Evolutionary conservation across 805 yeast genomes (phyloP), one percentile per base, ranked within the genome.

Genomic region (Metschnikowia bowlesiae): DNA sequence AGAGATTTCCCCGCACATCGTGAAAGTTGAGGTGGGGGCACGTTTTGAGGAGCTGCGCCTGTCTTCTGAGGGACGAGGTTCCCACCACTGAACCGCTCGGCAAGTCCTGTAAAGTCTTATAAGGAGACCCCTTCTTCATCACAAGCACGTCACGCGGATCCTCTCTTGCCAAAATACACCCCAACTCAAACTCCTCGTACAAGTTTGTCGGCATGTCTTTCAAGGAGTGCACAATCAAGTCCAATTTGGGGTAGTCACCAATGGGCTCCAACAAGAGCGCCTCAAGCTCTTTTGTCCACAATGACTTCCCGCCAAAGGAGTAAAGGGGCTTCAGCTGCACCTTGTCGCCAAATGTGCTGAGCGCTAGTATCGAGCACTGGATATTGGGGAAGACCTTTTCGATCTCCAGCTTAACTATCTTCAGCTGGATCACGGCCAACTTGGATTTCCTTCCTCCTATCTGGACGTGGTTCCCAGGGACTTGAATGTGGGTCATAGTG

Each of bases 241-340:
- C 97, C 44, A 92, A 74, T 68, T 83, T 76, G 47, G 86, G 84
- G 58, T 75, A 83, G 44, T 69, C 73, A 30, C 85, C 91, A 28
- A 82, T 76, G 42, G 78, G 74, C 54, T 79, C 79, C 56, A 86
- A 76, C 37, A 92, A 71, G 44, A 90, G 71, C 26, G 83, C 84
- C 69, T 94, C 99, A 50, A 94, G 75, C 68, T 94, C 99, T 63
- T 88, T 87, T 2, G 99, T 94, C 99, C 99, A 94, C 26, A 94
- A 68, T 0, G 97, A 83, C 66, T 94, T 94, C 28, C 99, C 99
- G 39, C 97, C 98, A 69, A 94, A 94, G 4, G 96, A 81, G 67
- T 92, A 94, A 45, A 94, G 74, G 7, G 99, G 97, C 64, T 82
- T 84, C 62, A 78, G 80, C 63, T 83, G 94, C 31, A 87, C 84